These are phyloP conservation scores for Aspergillus mulundensis DNA, from an alignment of 495 filamentous ascomycete species.

Conservation along the genomic window DNA sequence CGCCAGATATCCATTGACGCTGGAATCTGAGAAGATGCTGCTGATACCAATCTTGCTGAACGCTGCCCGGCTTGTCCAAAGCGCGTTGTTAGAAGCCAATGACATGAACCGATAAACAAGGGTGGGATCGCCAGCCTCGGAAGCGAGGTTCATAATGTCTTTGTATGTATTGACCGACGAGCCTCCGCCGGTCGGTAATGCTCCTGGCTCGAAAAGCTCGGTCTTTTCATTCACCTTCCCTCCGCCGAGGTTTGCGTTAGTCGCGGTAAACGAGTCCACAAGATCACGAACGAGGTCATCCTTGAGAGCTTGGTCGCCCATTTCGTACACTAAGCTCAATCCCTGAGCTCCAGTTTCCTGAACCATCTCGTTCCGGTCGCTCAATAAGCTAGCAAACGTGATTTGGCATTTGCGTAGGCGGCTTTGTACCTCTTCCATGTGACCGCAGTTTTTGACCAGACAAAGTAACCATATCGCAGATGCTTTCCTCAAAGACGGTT, in stretches of 20 bases:
- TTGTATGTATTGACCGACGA: conserved; percentile 90
- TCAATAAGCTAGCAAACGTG: conserved; percentile 82
- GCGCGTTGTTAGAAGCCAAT: conserved; percentile 85
- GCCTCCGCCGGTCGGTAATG: conserved; percentile 84
- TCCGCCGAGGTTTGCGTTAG: conserved; percentile 57
- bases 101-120: conserved; percentile 98
- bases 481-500: conserved; percentile 82
- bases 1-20: conserved; percentile 63
- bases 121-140: conserved; percentile 90
- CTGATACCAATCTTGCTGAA: conserved; percentile 93
- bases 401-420: conserved; percentile 74
- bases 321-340: conserved; percentile 85
- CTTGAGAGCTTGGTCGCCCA: conserved; percentile 74
- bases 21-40: conserved; percentile 83
- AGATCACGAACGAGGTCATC: conserved; percentile 81
- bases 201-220: conserved; percentile 89
- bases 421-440: conserved; percentile 63
- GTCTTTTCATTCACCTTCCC: conserved; percentile 83
- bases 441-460: conserved; percentile 85
- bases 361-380: conserved; percentile 85
- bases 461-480: conserved; percentile 91
- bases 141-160: conserved; percentile 87
- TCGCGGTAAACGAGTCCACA: conserved; percentile 80
- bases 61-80: conserved; percentile 91
- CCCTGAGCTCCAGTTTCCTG: conserved; percentile 93